Conservation (phyloP, 306 rosid species). For the Biancaea sappan region DNA sequence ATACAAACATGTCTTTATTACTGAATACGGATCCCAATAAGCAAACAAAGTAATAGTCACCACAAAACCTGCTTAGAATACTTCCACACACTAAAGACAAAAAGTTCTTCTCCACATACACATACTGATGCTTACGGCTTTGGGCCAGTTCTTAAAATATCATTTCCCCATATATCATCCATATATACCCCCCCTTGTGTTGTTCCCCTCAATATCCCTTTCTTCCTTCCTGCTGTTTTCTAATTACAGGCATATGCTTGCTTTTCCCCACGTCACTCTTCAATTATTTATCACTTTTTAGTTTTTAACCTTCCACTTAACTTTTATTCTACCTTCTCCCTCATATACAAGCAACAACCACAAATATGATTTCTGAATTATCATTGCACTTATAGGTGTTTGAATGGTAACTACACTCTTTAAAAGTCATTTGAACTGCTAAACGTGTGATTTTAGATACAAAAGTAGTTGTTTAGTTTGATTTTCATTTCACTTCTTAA, state of each 20-base stretch:
- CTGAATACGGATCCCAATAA: neutral
- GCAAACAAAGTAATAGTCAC: slow-evolving; percentile 49
- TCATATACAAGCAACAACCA: neutral
- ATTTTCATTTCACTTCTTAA: too few species aligned
- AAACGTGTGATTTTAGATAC: too few species aligned
- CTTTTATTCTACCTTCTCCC: too few species aligned
- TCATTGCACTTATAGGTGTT: too few species aligned
- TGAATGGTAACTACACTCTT: too few species aligned
- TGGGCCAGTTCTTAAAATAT: slow-evolving; percentile 50
- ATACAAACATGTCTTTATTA: neutral
- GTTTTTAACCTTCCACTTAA: too few species aligned
- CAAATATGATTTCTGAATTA: slow-evolving; percentile 29
- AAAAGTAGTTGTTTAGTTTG: too few species aligned
- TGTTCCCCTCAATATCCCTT: slow-evolving; percentile 18
- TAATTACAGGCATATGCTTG: neutral
- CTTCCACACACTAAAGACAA: slow-evolving; percentile 45
- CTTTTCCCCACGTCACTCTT: neutral
- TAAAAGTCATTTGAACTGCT: too few species aligned
- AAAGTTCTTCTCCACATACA: slow-evolving; percentile 56
- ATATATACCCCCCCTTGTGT: slow-evolving; percentile 4
- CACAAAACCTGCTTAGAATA: slow-evolving; percentile 44
- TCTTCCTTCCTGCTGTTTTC: slow-evolving; percentile 7
- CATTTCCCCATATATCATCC: slow-evolving; percentile 35
- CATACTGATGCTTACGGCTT: slow-evolving; percentile 15
- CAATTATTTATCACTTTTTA: neutral